phyloP scores from a whole-genome alignment of 805 yeast species.

The Metschnikowia koreensis region DNA sequence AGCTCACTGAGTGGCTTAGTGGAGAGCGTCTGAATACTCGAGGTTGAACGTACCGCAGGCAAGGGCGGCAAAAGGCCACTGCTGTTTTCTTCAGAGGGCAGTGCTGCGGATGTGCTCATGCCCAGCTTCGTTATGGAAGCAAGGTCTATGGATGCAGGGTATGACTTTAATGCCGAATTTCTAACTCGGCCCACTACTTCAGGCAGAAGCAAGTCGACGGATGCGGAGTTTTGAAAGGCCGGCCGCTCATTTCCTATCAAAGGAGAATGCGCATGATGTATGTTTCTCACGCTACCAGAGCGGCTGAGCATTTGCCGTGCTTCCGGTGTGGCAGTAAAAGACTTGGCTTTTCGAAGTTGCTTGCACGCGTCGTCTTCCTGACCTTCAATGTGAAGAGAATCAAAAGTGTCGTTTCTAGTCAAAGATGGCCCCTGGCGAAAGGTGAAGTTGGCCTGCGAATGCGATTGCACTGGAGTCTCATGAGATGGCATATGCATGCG shows the following conservation, averaged over 20 bases:
- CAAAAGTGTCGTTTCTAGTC: slow-evolving; percentile 10
- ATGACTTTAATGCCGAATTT: slow-evolving; percentile 32
- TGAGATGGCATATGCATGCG: not conserved
- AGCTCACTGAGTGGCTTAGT: not conserved
- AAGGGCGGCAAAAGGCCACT: slow-evolving; percentile 9
- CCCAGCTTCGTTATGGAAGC: slow-evolving; percentile 48
- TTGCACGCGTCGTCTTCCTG: slow-evolving; percentile 45
- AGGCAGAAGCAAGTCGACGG: slow-evolving; percentile 19
- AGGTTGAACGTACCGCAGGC: slow-evolving; percentile 5
- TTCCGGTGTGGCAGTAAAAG: slow-evolving; percentile 18
- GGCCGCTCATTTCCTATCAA: slow-evolving; percentile 1
- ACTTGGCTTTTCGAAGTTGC: slow-evolving; percentile 38
- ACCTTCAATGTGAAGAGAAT: slow-evolving; percentile 34
- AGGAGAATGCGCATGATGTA: slow-evolving; percentile 3
- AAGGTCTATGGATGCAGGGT: slow-evolving; percentile 51
- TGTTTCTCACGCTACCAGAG: slow-evolving; percentile 13
- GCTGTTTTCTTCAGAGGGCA: not conserved
- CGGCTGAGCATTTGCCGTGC: slow-evolving; percentile 8
- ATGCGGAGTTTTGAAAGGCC: slow-evolving; percentile 6
- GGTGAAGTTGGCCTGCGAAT: not conserved
- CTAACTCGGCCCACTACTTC: slow-evolving; percentile 14
- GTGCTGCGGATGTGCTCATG: slow-evolving; percentile 9
- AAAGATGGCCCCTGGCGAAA: not conserved
- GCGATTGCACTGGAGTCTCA: not conserved
- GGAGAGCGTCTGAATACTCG: not conserved